These are phyloP conservation scores for Backusella tarrabulga DNA, from an alignment of 192 early-diverging fungal species.

Conservation along the genomic window DNA sequence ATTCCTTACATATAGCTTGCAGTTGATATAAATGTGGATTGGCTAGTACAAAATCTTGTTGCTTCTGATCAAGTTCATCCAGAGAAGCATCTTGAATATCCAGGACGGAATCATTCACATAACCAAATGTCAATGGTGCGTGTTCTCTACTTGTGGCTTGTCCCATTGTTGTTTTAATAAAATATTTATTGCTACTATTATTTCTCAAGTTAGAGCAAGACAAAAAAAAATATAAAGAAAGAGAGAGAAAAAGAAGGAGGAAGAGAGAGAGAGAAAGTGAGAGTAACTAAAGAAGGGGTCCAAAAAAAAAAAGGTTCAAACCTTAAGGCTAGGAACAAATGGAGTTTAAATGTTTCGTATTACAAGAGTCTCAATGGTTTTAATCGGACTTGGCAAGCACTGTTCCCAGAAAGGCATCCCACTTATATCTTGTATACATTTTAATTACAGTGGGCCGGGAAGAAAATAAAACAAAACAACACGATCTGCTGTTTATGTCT, in stretches of 20 bases:
- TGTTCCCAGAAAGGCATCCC: not conserved
- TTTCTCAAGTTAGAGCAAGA: not conserved
- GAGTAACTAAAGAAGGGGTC: not conserved
- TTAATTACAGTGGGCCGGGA: not conserved
- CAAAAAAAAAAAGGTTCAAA: not conserved
- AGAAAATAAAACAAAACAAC: not conserved
- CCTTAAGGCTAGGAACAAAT: not conserved
- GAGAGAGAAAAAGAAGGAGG: not conserved
- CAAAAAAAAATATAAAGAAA: not conserved
- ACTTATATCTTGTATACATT: not conserved
- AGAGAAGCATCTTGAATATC: not conserved
- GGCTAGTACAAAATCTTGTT: slow-evolving; percentile 6
- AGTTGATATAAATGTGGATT: slow-evolving; percentile 22
- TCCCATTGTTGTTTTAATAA: slow-evolving; percentile 1
- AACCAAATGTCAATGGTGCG: slow-evolving; percentile 17
- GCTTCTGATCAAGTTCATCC: not conserved
- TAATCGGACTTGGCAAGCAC: not conserved
- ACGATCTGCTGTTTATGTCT: not conserved
- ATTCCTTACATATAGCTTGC: not conserved
- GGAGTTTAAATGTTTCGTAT: slow-evolving; percentile 10
- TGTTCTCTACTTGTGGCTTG: slow-evolving; percentile 14
- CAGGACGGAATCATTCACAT: not conserved
- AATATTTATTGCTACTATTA: not conserved
- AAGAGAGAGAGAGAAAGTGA: not conserved
- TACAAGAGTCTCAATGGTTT: slow-evolving; percentile 3